Percentiles rank a stretch among this genome's conserved stretches.
Conservation (phyloP, 257 asterid species). For the Solanum sejunctum region DNA sequence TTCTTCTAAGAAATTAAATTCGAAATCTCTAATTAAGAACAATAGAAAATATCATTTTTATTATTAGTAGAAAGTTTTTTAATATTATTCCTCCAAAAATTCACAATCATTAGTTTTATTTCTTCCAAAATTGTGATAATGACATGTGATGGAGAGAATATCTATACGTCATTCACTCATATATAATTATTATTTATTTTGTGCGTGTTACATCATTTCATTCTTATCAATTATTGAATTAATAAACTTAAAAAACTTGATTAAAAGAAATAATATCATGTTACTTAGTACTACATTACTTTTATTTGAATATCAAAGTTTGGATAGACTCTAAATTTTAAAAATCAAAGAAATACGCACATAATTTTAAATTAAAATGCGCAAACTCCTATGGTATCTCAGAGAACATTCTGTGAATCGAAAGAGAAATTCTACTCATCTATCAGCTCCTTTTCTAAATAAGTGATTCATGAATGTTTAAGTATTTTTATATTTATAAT, state of each 20-base stretch:
- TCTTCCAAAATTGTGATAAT: neutral
- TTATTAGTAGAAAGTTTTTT: slow-evolving; percentile 1
- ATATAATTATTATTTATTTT: neutral
- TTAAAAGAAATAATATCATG: neutral
- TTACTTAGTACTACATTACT: neutral
- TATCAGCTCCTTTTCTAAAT: too few relatives aligned
- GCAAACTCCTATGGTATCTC: too few relatives aligned
- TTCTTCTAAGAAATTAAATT: neutral
- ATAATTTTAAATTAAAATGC: too few relatives aligned
- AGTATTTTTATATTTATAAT: neutral
- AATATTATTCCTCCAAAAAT: neutral
- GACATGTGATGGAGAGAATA: neutral
- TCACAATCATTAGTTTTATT: neutral
- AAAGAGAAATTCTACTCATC: too few relatives aligned
- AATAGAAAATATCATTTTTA: neutral
- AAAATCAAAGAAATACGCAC: too few relatives aligned
- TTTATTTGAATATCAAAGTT: neutral
- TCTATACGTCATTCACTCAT: neutral
- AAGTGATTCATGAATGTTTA: too few relatives aligned
- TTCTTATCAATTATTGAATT: neutral
- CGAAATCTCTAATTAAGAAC: neutral
- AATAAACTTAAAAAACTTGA: neutral
- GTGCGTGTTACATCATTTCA: neutral
- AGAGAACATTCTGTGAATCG: too few relatives aligned
- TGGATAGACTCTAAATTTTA: neutral